Evolutionary conservation across 2,329 filamentous ascomycete species (phyloP).

Genomic region (Aspergillus intermedius): DNA sequence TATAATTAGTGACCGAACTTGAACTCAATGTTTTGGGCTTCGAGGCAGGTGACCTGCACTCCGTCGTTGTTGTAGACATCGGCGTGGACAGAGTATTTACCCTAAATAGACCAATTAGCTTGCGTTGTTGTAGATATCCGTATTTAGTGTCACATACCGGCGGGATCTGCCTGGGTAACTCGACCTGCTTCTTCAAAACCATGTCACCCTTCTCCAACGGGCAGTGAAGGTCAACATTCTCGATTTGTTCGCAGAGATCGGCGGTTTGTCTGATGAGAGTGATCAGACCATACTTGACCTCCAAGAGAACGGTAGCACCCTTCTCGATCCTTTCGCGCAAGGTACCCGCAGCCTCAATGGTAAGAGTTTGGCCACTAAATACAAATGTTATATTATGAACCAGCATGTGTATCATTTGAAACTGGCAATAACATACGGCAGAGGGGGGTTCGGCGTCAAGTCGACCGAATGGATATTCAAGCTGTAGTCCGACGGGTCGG

Average conservation of each 20-base stretch:
- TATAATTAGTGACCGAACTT: slow-evolving; percentile 6
- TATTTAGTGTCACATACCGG: slow-evolving; percentile 55
- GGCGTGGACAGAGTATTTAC: slow-evolving; percentile 81
- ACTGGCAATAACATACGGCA: slow-evolving; percentile 57
- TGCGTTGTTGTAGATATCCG: not conserved
- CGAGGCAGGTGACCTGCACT: slow-evolving; percentile 77
- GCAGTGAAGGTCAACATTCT: slow-evolving; percentile 82
- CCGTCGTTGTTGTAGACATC: slow-evolving; percentile 72
- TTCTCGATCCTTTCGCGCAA: slow-evolving; percentile 65
- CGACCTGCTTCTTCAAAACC: slow-evolving; percentile 69
- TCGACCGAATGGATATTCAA: slow-evolving; percentile 74
- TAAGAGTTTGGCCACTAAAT: slow-evolving; percentile 65
- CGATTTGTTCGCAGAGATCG: slow-evolving; percentile 82
- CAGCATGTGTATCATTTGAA: not conserved
- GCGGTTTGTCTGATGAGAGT: slow-evolving; percentile 72
- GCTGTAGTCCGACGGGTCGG: slow-evolving; percentile 62
- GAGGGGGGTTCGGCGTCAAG: slow-evolving; percentile 76
- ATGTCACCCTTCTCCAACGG: slow-evolving; percentile 75
- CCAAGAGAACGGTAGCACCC: slow-evolving; percentile 73
- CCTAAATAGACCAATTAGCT: slow-evolving; percentile 46
- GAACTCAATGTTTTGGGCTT: slow-evolving; percentile 47
- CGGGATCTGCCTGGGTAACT: slow-evolving; percentile 80
- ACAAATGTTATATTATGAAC: slow-evolving; percentile 5
- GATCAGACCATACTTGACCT: slow-evolving; percentile 93
- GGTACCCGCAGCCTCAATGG: slow-evolving; percentile 71